These are phyloP conservation scores for Anisodus acutangulus DNA, from an alignment of 257 asterid genomes.

Conservation along the genomic window DNA sequence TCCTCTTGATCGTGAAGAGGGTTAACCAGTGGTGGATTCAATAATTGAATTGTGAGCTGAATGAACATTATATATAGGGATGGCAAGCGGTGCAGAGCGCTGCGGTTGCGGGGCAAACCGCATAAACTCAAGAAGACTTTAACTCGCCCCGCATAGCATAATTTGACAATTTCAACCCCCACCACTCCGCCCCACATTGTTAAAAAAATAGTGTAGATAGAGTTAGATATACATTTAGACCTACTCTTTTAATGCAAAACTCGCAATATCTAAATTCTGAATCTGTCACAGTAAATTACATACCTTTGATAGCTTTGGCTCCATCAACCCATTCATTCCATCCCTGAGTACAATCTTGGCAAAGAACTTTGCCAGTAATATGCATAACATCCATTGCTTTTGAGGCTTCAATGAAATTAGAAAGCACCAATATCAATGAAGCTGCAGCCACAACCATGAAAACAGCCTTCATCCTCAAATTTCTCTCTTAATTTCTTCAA, in stretches of 20 bases:
- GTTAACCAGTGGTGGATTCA: too few relatives aligned
- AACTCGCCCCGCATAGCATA: too few relatives aligned
- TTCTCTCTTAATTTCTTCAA: background rate
- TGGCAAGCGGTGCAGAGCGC: too few relatives aligned
- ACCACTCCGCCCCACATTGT: background rate
- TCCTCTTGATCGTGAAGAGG: too few relatives aligned
- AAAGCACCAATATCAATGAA: conserved; percentile 23
- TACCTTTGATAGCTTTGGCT: conserved; percentile 77
- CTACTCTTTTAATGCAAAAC: background rate
- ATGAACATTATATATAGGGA: too few relatives aligned
- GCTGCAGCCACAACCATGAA: conserved; percentile 31
- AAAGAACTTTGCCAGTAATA: conserved; percentile 72
- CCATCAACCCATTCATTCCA: conserved; percentile 80
- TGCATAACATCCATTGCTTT: conserved; percentile 49
- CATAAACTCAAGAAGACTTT: too few relatives aligned
- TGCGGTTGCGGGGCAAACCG: too few relatives aligned
- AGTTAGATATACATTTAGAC: background rate
- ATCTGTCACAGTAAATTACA: too few relatives aligned
- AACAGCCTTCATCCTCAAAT: conserved; percentile 24
- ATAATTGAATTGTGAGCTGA: too few relatives aligned
- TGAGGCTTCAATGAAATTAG: conserved; percentile 15
- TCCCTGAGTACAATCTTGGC: conserved; percentile 80
- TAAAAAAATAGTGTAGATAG: background rate
- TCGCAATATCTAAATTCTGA: background rate
- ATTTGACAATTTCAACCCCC: background rate